Evolutionary conservation across 1,284 basidiomycete genomes (phyloP), one percentile per base, ranked within the genome.

Genomic region (Schizopora paradoxa): DNA sequence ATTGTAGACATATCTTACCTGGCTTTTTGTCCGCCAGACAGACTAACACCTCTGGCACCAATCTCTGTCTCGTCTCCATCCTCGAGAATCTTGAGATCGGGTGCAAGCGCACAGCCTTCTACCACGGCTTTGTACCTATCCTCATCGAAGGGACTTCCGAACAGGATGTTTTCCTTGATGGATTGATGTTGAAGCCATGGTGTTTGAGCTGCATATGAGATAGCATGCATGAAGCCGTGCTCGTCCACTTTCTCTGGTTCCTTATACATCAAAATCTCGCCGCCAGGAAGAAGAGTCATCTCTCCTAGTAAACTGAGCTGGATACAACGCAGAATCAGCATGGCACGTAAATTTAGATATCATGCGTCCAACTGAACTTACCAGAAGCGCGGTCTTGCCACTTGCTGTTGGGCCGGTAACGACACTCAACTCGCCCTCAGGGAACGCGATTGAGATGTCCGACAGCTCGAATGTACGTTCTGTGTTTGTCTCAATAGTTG

Each of bases 201-300:
- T 1, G 81, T 76, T 62, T 96, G 93, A 1, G 88, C 79, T 31
- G 77, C 75, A 54, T 92, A 95, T 1, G 91, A 88, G 23, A 93
- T 80, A 7, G 81, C 70, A 55, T 90, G 83, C 57, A 76, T 76
- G 26, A 86, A 63, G 0, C 84, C 82, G 18, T 78, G 66, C 19
- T 73, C 69, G 61, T 87, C 79, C 3, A 86, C 67, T 31, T 66
- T 67, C 11, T 70, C 67, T 1, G 73, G 61, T 44, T 81, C 66
- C 60, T 91, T 91, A 10, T 76, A 75, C 63, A 89, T 71, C 51
- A 80, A 66, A 45, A 82, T 66, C n/a, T 61, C 61, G 1, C 79
- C 79, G 6, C 64, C 64, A n/a, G n/a, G n/a, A 4, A 72, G 54
- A 10, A 69, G 57, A 0, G 77, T 82, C 70, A 84, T 68, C 58